Percentiles rank a stretch among this genome's conserved stretches.
These are phyloP conservation scores for Diaporthe destruens DNA, from an alignment of 2,329 filamentous ascomycete genomes.

Conservation along the genomic window DNA sequence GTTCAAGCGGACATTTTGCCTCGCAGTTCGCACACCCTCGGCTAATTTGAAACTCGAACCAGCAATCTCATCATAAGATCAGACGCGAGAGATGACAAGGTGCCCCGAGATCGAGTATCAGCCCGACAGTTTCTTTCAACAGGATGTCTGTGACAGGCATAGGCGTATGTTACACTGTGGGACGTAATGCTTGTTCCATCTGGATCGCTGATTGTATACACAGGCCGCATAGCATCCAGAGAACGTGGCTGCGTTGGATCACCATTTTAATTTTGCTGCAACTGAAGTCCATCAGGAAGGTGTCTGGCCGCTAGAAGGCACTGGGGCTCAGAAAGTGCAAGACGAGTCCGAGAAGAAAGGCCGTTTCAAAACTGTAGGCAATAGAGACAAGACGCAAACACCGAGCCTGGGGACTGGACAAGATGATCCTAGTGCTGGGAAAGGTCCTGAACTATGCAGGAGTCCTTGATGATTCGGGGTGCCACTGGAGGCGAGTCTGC, in stretches of 20 bases:
- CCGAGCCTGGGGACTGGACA: background rate
- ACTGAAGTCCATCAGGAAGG: background rate
- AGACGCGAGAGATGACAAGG: background rate
- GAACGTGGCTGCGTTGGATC: background rate
- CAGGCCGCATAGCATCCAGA: constrained; percentile 14
- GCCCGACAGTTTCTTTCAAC: too few relatives aligned
- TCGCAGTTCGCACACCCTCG: too few relatives aligned
- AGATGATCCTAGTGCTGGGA: background rate
- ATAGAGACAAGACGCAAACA: background rate
- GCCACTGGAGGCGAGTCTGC: background rate
- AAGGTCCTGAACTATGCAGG: background rate
- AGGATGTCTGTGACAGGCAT: background rate
- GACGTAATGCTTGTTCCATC: fast-evolving
- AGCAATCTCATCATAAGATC: background rate
- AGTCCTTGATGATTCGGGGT: background rate
- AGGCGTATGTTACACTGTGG: background rate
- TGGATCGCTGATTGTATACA: background rate
- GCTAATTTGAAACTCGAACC: background rate
- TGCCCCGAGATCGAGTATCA: too few relatives aligned
- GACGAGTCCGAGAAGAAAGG: background rate
- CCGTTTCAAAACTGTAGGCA: fast-evolving
- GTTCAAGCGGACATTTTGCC: background rate
- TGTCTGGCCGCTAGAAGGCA: background rate
- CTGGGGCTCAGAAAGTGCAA: too few relatives aligned
- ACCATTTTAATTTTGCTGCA: background rate